Evolutionary conservation across 176 grass and related monocot genomes (phyloP).

Genomic region (Tillandsia fasciculata): DNA sequence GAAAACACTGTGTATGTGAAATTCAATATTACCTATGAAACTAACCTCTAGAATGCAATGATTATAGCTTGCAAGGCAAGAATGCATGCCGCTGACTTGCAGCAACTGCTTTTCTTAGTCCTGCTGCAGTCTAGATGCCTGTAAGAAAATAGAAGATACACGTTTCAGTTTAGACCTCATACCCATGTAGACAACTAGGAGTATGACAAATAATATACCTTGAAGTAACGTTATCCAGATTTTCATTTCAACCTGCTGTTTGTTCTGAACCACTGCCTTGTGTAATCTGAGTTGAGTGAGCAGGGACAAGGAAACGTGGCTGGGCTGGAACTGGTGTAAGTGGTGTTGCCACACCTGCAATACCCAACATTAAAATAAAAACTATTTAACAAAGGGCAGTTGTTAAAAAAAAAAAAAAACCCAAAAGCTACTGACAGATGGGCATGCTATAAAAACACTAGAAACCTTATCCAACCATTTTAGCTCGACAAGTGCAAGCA

Average conservation of each 20-base stretch:
- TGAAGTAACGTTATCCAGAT: conserved; percentile 37
- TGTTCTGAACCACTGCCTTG: conserved; percentile 73
- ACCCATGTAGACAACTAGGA: conserved; percentile 1
- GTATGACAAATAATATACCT: conserved; percentile 31
- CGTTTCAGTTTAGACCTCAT: background rate
- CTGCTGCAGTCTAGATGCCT: conserved; percentile 94
- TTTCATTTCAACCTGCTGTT: conserved; percentile 61
- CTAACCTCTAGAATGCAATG: conserved; percentile 84
- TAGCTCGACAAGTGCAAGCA: too few relatives aligned
- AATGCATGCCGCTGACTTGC: conserved; percentile 39
- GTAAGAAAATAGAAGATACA: conserved; percentile 14
- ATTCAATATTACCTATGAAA: background rate
- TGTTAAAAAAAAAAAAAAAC: too few relatives aligned
- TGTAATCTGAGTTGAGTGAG: conserved; percentile 61
- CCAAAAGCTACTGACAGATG: too few relatives aligned
- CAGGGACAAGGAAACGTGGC: conserved; percentile 52
- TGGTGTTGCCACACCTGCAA: conserved; percentile 32
- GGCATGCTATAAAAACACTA: too few relatives aligned
- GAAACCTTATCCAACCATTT: too few relatives aligned
- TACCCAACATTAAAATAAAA: too few relatives aligned
- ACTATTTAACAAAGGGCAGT: too few relatives aligned
- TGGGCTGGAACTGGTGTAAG: conserved; percentile 50
- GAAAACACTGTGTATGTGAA: background rate
- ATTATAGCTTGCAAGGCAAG: conserved; percentile 71
- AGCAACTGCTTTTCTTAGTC: conserved; percentile 62